Evolutionary conservation across 768 basidiomycete genomes (phyloP), one percentile per base, ranked within the genome.

Genomic region (Botryobasidium botryosum): DNA sequence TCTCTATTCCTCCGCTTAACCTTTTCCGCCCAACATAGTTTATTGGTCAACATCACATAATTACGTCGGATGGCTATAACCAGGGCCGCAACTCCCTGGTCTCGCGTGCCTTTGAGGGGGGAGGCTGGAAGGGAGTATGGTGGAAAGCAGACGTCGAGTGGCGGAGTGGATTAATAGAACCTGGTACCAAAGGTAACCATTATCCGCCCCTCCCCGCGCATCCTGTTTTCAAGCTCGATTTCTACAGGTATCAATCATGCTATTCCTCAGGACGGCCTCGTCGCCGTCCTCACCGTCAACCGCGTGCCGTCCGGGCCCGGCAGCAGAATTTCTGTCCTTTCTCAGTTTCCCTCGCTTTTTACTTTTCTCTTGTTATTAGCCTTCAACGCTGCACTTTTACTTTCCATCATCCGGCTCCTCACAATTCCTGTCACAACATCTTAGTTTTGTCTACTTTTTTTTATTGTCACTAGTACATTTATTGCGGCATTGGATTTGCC

Each of bases 131-230:
- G 23, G 35, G 20, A 17, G 27, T 37, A 46, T 74, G 70, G 65
- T 90, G 85, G 85, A 64, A 67, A 52, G 81, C 84, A 2, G 71
- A 79, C 2, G 70, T 88, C 2, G 77, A 81, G 53, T 87, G 78
- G 77, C 67, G 71, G 20, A 68, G 68, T 25, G 83, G 76, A 23
- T 67, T 58, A 8, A 61, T 88, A 17, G 66, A 74, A 43, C 70
- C 72, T 10, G 87, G 87, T 5, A 71, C 61, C 43, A 63, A 72
- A 59, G 82, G 84, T 81, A 29, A 28, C 64, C 54, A 24, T 24
- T 24, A 15, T 32, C n/a, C 17, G 5, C 17, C 17, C 13, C 5
- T 5, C 10, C 33, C 28, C 33, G n/a, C 21, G 15, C 21, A 23
- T 12, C 15, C 47, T 45, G 20, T 15, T 18, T 12, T 27, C 23